Evolutionary conservation across 208 protist genomes (phyloP), one percentile per base, ranked within the genome.

Genomic region (Leishmania major): DNA sequence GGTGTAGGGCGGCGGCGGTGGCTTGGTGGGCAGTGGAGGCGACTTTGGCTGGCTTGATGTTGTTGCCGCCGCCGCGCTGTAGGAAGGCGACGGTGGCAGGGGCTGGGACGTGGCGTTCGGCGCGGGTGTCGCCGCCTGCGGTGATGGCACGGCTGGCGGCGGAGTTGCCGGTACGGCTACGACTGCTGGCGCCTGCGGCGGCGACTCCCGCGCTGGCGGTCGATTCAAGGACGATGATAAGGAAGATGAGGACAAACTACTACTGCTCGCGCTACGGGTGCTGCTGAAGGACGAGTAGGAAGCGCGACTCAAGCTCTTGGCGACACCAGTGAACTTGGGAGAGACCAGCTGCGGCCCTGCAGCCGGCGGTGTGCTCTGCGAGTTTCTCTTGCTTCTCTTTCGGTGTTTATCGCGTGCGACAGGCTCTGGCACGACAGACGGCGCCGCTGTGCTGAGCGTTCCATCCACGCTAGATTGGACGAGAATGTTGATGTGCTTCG

Each of bases 381-480:
- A 43, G 55, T 35, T 40, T 49, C 4, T 22, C 37, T 66, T 51
- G 5, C 47, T 45, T 8, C 40, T n/a, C 40, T 28, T 62, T 3
- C 7, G 55, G 13, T 2, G 7, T 35, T 66, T 78, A 11, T 51
- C 25, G 7, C 7, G 37, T 47, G 57, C 55, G 31, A 37, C 51
- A 3, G 74, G 74, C 35, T 19, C 19, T 2, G 73, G 49, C 15
- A 51, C 49, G 3, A n/a, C 31, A 8, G 81, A 60, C 37, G 77
- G 35, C 25, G 78, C 81, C 45, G 85, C 75, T 15, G 67, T 78
- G 59, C 80, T 83, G 81, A 93, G 83, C 31, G 69, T 82, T 40
- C 87, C 87, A 81, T 96, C 92, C 60, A 97, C 89, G 25, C 90
- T 87, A 3, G 91, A 93, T 75, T 97, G 95, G 31, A 96, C 85